Percentiles rank a stretch among this genome's conserved stretches.
phyloP scores from a whole-genome alignment of 1,284 basidiomycete species.

The Neotropicomus parvogracilis region DNA sequence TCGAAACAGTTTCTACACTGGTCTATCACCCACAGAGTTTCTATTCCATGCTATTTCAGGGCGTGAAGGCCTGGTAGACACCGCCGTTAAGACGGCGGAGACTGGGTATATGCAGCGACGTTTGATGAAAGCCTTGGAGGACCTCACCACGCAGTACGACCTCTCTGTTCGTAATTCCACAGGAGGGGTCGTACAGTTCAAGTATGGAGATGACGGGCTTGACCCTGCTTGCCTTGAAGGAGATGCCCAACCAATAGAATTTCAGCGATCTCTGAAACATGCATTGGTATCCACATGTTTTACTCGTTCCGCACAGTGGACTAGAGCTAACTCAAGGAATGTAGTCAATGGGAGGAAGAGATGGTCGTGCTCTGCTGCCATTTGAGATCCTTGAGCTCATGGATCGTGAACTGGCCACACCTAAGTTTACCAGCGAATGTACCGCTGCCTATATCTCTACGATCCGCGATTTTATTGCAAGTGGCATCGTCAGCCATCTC shows the following conservation, averaged over 20 bases:
- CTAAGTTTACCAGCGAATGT: conserved; percentile 66
- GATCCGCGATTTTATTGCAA: conserved; percentile 72
- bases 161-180: conserved; percentile 94
- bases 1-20: conserved; percentile 94
- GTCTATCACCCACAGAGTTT: conserved; percentile 95
- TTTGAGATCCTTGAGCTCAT: conserved; percentile 84
- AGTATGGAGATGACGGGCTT: conserved; percentile 95
- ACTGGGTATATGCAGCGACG: conserved; percentile 99
- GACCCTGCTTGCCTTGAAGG: conserved; percentile 96
- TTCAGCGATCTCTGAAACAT: conserved; percentile 85
- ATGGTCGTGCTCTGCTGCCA: conserved; percentile 71
- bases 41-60: conserved; percentile 99
- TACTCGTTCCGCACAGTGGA: neutral
- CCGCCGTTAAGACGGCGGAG: conserved; percentile 99
- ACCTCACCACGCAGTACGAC: conserved; percentile 96
- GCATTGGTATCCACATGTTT: conserved; percentile 55
- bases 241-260: conserved; percentile 90
- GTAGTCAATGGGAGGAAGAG: conserved; percentile 61
- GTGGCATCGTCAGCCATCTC: conserved; percentile 67
- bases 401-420: conserved; percentile 57
- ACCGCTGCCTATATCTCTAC: conserved; percentile 76
- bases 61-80: conserved; percentile 97
- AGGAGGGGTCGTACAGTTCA: conserved; percentile 97
- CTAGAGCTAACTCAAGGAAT: neutral
- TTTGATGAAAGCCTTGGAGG: conserved; percentile 98